Conservation (phyloP, 2,329 filamentous ascomycete species). For the Cercospora sojina region DNA sequence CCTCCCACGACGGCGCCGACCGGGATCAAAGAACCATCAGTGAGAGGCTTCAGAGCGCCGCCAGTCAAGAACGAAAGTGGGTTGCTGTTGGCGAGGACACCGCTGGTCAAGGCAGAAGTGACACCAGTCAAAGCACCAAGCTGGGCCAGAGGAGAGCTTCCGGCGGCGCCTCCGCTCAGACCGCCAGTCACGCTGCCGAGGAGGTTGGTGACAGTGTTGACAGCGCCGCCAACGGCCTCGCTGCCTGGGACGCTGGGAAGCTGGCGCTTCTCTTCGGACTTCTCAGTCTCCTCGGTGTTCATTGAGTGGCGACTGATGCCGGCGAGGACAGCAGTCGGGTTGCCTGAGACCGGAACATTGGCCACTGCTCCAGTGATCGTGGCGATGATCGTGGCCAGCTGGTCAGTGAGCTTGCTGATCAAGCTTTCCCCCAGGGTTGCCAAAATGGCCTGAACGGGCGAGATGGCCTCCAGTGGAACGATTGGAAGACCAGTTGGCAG, state of each 20-base stretch:
- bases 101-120: neutral
- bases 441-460: conserved; percentile 10
- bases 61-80: conserved; percentile 7
- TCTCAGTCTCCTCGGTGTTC: neutral
- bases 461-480: neutral
- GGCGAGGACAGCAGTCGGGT: neutral
- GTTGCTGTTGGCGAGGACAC: conserved; percentile 10
- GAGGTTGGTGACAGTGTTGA: conserved; percentile 2
- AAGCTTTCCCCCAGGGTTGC: conserved; percentile 9
- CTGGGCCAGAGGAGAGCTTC: neutral
- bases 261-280: conserved; percentile 11
- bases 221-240: neutral
- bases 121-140: conserved; percentile 13
- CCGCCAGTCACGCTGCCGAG: neutral
- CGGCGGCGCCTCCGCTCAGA: neutral
- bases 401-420: conserved; percentile 6
- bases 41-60: neutral
- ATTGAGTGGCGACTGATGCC: neutral
- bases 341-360: conserved; percentile 4
- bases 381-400: conserved; percentile 12
- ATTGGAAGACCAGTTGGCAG: conserved; percentile 12
- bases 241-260: neutral
- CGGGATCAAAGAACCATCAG: conserved; percentile 2
- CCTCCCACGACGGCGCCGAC: neutral
- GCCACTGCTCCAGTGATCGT: conserved; percentile 6